Percentiles rank a stretch among this genome's conserved stretches.
Conservation (phyloP, 202 grass and related monocot species). For the Dendrocalamus latiflorus region DNA sequence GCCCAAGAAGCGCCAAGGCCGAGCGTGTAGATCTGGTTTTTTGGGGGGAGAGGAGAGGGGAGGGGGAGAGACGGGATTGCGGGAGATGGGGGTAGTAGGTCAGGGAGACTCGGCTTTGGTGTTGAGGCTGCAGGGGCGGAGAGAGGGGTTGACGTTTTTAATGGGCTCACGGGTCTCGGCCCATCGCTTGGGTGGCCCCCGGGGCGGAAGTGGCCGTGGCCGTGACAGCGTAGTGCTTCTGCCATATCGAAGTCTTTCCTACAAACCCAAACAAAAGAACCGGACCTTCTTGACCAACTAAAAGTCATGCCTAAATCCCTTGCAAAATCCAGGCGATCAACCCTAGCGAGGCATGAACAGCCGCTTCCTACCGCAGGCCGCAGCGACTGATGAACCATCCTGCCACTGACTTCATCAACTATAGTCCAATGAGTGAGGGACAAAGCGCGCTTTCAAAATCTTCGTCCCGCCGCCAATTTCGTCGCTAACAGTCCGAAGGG, state of each 20-base stretch:
- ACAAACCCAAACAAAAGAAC: background rate
- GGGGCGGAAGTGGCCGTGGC: too few relatives aligned
- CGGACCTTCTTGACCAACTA: background rate
- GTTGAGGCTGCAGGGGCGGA: background rate
- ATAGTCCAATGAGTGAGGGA: too few relatives aligned
- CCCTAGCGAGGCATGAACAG: background rate
- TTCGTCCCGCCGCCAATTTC: too few relatives aligned
- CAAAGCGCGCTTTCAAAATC: too few relatives aligned
- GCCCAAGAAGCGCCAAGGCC: conserved; percentile 43
- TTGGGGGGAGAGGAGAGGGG: background rate
- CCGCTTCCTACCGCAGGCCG: background rate
- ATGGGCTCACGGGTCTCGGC: conserved; percentile 27
- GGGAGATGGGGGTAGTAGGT: background rate
- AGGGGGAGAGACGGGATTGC: background rate
- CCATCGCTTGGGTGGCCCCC: background rate
- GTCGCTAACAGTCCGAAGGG: too few relatives aligned
- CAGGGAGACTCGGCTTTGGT: background rate
- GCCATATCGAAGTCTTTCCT: too few relatives aligned
- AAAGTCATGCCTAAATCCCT: background rate
- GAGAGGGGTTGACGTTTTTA: background rate
- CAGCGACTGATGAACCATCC: background rate
- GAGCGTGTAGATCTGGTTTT: conserved; percentile 18
- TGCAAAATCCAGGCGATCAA: background rate
- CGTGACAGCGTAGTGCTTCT: too few relatives aligned
- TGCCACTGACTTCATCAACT: too few relatives aligned